Conservation (phyloP, 352 stramenopile genomes). For the Phytophthora sp. region DNA sequence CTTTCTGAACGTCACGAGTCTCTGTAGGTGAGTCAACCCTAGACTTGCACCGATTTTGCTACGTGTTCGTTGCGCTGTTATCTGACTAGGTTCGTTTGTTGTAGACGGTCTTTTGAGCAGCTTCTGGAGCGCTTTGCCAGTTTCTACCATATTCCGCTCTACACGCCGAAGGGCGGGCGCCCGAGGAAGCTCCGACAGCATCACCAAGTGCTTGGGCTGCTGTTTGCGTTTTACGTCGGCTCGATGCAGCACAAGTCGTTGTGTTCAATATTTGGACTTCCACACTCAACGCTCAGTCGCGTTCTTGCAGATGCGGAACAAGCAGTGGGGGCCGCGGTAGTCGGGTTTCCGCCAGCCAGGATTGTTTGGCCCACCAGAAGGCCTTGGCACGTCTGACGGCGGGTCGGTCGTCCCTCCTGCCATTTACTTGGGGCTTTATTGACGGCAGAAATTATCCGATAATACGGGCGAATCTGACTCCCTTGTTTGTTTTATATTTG, state of each 20-base stretch:
- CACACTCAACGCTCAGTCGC: not conserved
- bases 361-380: conserved; percentile 9
- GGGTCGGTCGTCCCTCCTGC: not conserved
- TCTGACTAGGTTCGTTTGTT: no score
- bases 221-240: conserved; percentile 2
- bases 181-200: not conserved
- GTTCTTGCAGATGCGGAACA: not conserved
- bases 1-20: not conserved
- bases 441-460: conserved; percentile 4
- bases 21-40: not conserved
- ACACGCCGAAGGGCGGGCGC: no score
- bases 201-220: conserved; percentile 2
- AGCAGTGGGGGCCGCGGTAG: not conserved
- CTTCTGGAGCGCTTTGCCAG: no score
- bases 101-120: no score
- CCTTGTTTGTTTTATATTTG: not conserved
- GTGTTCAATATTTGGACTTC: conserved; percentile 1
- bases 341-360: not conserved
- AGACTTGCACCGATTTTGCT: no score
- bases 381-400: not conserved
- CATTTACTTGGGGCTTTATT: conserved; percentile 4
- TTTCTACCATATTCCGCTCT: no score
- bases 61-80: no score
- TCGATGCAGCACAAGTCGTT: not conserved
- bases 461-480: not conserved